A percentile compares a stretch with the other conserved stretches of the same genome.
Evolutionary conservation across 768 basidiomycete species (phyloP).

Genomic region (Neoboletus brunneissimus): DNA sequence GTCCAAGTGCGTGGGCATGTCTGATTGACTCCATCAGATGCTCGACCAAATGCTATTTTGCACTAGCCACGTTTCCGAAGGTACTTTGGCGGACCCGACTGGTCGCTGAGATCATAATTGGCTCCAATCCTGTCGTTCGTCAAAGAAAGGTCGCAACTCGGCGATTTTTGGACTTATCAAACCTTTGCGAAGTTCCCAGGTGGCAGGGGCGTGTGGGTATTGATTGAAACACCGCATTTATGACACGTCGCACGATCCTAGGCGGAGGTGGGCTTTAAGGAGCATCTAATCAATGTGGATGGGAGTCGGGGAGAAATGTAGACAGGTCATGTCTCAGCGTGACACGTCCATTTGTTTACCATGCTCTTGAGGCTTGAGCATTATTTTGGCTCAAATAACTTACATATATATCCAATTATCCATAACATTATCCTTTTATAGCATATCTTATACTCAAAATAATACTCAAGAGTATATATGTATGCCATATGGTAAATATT

Average conservation of each 20-base stretch:
- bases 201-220: background rate
- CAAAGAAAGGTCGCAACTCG: slow-evolving; percentile 1
- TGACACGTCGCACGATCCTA: background rate
- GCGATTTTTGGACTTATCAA: background rate
- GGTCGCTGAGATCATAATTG: background rate
- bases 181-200: slow-evolving; percentile 5
- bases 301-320: background rate
- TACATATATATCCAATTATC: too few species aligned
- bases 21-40: background rate
- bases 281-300: background rate
- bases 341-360: too few species aligned
- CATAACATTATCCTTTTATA: too few species aligned
- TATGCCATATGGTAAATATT: too few species aligned
- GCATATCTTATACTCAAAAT: too few species aligned
- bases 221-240: slow-evolving; percentile 1
- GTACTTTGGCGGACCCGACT: background rate
- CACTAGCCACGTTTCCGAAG: slow-evolving; percentile 2
- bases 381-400: too few species aligned
- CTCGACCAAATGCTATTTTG: background rate
- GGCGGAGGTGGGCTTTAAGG: background rate
- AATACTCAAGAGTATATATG: too few species aligned
- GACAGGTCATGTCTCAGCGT: too few species aligned
- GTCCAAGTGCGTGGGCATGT: background rate
- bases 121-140: background rate
- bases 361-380: too few species aligned